These are phyloP conservation scores for Hygrophoropsis aurantiaca DNA, from an alignment of 768 basidiomycete genomes.

Conservation along the genomic window DNA sequence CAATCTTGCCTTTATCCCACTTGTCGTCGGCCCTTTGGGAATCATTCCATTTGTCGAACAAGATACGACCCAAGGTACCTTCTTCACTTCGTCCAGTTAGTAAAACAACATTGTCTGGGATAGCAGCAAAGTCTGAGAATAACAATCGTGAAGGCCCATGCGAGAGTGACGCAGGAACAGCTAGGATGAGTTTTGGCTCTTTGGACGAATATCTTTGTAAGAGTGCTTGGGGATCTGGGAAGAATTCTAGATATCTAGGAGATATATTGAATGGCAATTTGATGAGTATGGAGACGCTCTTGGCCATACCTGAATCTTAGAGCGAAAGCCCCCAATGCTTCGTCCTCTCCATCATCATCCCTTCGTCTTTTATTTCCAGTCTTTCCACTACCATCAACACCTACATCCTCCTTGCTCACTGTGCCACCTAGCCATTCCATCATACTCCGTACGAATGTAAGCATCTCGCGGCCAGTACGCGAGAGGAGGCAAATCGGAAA, in stretches of 20 bases:
- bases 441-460: constrained; percentile 92
- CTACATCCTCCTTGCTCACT: constrained; percentile 88
- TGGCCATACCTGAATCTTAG: constrained; percentile 75
- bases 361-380: constrained; percentile 51
- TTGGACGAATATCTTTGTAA: constrained; percentile 80
- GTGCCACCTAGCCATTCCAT: constrained; percentile 99
- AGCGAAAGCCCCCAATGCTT: constrained; percentile 80
- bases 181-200: constrained; percentile 90
- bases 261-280: constrained; percentile 3
- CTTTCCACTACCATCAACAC: constrained; percentile 66
- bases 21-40: constrained; percentile 77
- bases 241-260: constrained; percentile 96
- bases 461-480: constrained; percentile 88
- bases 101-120: constrained; percentile 83
- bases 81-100: constrained; percentile 80
- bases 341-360: constrained; percentile 77
- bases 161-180: constrained; percentile 89
- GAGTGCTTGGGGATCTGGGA: constrained; percentile 78
- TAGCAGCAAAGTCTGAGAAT: constrained; percentile 83
- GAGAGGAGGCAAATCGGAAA: constrained; percentile 94
- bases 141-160: constrained; percentile 87
- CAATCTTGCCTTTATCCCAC: constrained; percentile 90
- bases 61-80: constrained; percentile 70
- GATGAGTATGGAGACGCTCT: background rate
- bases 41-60: constrained; percentile 87